Evolutionary conservation across 345 rosid genomes (phyloP), one percentile per base, ranked within the genome.

Genomic region (Noccaea caerulescens): DNA sequence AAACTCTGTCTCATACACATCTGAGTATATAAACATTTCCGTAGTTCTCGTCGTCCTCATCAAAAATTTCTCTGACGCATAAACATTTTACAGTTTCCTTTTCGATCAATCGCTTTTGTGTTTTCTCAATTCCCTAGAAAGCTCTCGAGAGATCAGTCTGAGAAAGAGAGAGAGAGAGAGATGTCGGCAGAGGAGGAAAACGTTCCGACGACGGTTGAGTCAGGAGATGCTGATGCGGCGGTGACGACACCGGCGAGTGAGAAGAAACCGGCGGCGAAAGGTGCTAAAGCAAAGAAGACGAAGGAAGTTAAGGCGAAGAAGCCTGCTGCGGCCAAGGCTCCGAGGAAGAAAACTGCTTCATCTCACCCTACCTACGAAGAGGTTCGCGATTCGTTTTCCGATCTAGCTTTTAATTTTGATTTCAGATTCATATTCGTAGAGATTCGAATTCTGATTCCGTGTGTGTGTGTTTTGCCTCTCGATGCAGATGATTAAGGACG

Each of bases 311-410:
- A 88, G 42, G 53, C 77, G 9, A 84, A 88, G 67, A 27, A 27
- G 30, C 30, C 30, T 27, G 65, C 79, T 46, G 75, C 62, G 10
- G 13, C 57, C 0, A 77, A 80, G 20, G 76, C 84, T 58, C 64
- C 82, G 0, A 84, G 34, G 81, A 89, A 83, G 61, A 81, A 77
- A 5, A 42, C 67, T 33, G 10, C 20, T 45, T 49, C 88, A 0
- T 43, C 89, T 27, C 96, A 91, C 18, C 97, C 97, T 69, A 45
- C 92, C 0, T 91, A 86, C 39, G 90, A 84, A 69, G 93, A 87
- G 91, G 97, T 18, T 23, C 8, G 2, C 33, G 38, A 20, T 41
- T 32, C 72, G 57, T 39, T 55, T 20, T 2, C 8, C 54, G 53
- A 42, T 66, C 20, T 11, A 16, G 0, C 7, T 1, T 14, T 38